phyloP scores from a whole-genome alignment of 257 asterid genomes.

The Solanum corneliomulleri region DNA sequence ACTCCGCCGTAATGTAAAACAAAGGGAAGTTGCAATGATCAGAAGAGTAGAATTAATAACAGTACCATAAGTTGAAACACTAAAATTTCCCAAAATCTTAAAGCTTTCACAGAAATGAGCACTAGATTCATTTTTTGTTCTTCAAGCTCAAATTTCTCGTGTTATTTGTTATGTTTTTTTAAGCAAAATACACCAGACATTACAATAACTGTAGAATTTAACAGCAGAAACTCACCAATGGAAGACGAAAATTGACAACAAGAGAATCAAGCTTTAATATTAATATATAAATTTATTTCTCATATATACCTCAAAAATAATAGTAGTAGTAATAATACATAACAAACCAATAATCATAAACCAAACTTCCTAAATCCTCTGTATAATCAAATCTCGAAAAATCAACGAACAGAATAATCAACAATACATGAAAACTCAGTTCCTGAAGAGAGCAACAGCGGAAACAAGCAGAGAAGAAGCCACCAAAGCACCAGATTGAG shows the following conservation, averaged over 20 bases:
- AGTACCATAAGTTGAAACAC: neutral
- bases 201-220: neutral
- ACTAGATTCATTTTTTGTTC: neutral
- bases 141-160: neutral
- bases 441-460: constrained; percentile 14
- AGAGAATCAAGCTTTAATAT: neutral
- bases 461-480: constrained; percentile 10
- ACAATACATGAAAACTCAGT: neutral
- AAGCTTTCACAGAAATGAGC: neutral
- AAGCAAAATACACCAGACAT: neutral
- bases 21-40: no score
- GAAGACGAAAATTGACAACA: neutral
- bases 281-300: neutral
- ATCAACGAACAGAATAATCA: neutral
- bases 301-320: neutral
- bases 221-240: neutral
- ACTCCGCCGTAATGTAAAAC: rapidly evolving
- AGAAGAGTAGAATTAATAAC: no score
- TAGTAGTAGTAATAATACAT: neutral
- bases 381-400: neutral
- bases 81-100: no score
- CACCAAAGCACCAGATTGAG: constrained; percentile 12
- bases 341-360: neutral
- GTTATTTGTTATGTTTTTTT: neutral
- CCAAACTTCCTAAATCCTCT: neutral